A percentile compares a stretch with the other conserved stretches of the same genome.
Conservation (phyloP, 2,329 filamentous ascomycete genomes). For the Cladobotryum mycophilum region DNA sequence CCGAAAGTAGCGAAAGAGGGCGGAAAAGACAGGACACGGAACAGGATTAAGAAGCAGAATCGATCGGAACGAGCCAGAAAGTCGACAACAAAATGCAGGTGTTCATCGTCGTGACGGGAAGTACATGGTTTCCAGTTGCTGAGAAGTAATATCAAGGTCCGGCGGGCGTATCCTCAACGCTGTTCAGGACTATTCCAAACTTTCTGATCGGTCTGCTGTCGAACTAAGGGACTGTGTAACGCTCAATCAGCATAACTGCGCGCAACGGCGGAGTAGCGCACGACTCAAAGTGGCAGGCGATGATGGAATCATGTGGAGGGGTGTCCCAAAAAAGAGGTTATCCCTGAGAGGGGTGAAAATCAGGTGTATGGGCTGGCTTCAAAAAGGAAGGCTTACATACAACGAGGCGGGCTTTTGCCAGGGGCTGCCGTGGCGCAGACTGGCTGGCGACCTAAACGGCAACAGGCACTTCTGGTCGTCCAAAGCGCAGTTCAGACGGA, state of each 20-base stretch:
- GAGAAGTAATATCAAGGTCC: slow-evolving; percentile 3
- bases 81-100: slow-evolving; percentile 43
- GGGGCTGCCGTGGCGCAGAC: slow-evolving; percentile 8
- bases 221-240: slow-evolving; percentile 1
- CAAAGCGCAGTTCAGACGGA: slow-evolving; percentile 14
- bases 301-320: slow-evolving; percentile 11
- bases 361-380: slow-evolving; percentile 8
- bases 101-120: slow-evolving; percentile 48
- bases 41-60: slow-evolving; percentile 48
- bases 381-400: slow-evolving; percentile 11
- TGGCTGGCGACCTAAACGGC: slow-evolving; percentile 1
- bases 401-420: slow-evolving; percentile 6
- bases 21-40: slow-evolving; percentile 24
- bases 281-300: not conserved
- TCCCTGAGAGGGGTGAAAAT: slow-evolving; percentile 12
- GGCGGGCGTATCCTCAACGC: slow-evolving; percentile 3
- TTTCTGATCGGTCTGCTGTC: slow-evolving; percentile 3
- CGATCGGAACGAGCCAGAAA: slow-evolving; percentile 46
- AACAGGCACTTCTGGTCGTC: slow-evolving; percentile 7
- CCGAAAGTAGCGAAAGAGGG: slow-evolving; percentile 5
- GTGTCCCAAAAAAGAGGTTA: slow-evolving; percentile 8
- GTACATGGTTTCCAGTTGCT: slow-evolving; percentile 25
- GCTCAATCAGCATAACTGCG: slow-evolving; percentile 6
- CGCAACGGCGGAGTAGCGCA: not conserved
- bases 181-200: slow-evolving; percentile 2